These are phyloP conservation scores for Alnus glutinosa DNA, from an alignment of 306 rosid species.

Conservation along the genomic window DNA sequence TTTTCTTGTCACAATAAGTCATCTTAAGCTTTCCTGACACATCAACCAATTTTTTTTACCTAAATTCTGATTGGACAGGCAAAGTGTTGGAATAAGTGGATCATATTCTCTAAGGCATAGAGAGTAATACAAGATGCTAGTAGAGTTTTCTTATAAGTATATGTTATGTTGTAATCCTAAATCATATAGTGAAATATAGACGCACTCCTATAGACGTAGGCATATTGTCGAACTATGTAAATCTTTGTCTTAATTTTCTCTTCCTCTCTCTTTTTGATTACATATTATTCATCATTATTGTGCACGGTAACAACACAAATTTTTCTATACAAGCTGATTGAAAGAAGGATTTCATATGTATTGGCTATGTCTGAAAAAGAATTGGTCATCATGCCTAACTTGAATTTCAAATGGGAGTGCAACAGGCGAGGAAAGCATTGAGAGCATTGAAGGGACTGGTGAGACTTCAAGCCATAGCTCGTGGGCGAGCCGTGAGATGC, in stretches of 20 bases:
- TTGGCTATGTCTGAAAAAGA: background rate
- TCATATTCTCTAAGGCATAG: too few species aligned
- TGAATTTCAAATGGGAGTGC: conserved; percentile 23
- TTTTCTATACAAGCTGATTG: background rate
- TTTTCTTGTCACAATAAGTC: background rate
- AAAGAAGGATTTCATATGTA: conserved; percentile 1
- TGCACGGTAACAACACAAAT: too few species aligned
- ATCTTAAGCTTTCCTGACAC: too few species aligned
- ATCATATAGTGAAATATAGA: too few species aligned
- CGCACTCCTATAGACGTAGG: too few species aligned
- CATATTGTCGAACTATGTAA: too few species aligned
- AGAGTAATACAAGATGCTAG: too few species aligned
- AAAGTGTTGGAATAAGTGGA: background rate
- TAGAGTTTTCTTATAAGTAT: too few species aligned
- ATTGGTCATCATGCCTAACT: conserved; percentile 10
- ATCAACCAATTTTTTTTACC: background rate
- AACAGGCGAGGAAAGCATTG: conserved; percentile 88
- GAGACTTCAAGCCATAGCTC: conserved; percentile 78
- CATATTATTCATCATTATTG: too few species aligned
- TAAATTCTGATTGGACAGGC: background rate
- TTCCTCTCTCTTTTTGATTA: too few species aligned
- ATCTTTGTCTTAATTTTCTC: too few species aligned
- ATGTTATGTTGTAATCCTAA: too few species aligned
- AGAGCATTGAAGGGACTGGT: conserved; percentile 81
- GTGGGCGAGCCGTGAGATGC: conserved; percentile 78